phyloP scores from a whole-genome alignment of 164 flowering plant species.

The Kingdonia uniflora region DNA sequence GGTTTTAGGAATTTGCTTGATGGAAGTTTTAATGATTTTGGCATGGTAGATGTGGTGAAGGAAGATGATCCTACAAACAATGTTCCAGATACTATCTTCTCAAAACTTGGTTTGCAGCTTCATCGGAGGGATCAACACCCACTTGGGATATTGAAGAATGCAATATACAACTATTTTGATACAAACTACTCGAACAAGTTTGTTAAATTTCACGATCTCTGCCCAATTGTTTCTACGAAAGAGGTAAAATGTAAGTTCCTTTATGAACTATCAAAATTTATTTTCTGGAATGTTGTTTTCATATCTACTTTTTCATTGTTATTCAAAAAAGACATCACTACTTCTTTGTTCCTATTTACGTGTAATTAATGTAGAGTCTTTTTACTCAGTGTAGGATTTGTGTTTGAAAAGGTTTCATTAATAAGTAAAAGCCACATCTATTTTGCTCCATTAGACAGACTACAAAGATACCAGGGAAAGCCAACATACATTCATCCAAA shows the following conservation, averaged over 20 bases:
- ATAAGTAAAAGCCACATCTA: no score
- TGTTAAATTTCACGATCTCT: slow-evolving; percentile 70
- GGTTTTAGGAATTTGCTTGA: neutral
- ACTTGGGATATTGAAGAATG: slow-evolving; percentile 86
- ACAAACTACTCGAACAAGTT: slow-evolving; percentile 47
- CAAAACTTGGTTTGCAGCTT: slow-evolving; percentile 91
- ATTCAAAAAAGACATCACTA: no score
- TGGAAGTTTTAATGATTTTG: neutral
- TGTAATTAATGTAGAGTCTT: no score
- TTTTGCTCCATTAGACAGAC: no score
- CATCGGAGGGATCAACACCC: slow-evolving; percentile 81
- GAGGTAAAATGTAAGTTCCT: slow-evolving; percentile 29
- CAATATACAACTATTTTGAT: slow-evolving; percentile 77
- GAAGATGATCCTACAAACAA: slow-evolving; percentile 83
- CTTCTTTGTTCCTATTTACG: no score
- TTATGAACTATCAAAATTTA: neutral
- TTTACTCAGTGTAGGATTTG: no score
- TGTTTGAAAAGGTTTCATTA: no score
- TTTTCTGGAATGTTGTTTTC: no score
- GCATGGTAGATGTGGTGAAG: slow-evolving; percentile 61
- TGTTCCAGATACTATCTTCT: slow-evolving; percentile 70
- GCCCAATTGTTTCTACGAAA: slow-evolving; percentile 75
- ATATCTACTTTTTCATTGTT: no score
- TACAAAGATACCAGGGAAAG: no score
- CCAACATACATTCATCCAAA: no score